Conservation (phyloP, 2,329 filamentous ascomycete genomes). For the Onygenales sp. region DNA sequence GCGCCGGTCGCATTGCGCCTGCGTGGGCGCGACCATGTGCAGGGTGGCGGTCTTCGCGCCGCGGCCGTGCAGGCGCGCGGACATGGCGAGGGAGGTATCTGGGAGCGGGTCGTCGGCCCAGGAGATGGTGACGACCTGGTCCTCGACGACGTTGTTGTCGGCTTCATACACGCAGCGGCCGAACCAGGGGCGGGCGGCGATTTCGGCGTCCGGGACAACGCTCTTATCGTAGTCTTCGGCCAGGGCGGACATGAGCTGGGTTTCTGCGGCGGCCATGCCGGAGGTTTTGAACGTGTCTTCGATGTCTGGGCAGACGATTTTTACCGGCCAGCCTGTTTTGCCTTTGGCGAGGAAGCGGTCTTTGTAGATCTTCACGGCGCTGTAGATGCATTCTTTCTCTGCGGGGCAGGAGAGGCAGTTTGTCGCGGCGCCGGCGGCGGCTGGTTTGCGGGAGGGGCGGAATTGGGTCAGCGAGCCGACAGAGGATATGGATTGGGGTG, state of each 20-base stretch:
- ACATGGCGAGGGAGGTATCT: conserved; percentile 8
- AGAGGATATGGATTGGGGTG: conserved; percentile 67
- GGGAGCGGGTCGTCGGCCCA: conserved; percentile 65
- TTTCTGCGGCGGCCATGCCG: conserved; percentile 41
- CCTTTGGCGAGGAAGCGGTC: conserved; percentile 57
- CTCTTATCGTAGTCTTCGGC: conserved; percentile 48
- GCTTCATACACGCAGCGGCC: conserved; percentile 91
- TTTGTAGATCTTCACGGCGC: conserved; percentile 72
- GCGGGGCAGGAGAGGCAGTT: conserved; percentile 78
- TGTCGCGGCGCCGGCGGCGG: conserved; percentile 62
- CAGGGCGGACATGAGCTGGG: conserved; percentile 40
- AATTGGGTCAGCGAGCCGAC: conserved; percentile 71
- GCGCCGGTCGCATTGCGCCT: conserved; percentile 75
- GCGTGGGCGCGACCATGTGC: conserved; percentile 89
- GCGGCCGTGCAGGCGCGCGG: conserved; percentile 25
- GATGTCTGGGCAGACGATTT: conserved; percentile 85
- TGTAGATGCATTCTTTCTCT: conserved; percentile 71
- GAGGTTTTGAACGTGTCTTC: conserved; percentile 55
- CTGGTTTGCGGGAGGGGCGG: conserved; percentile 64
- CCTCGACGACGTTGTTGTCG: conserved; percentile 89
- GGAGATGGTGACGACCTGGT: conserved; percentile 77
- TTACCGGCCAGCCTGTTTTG: conserved; percentile 70
- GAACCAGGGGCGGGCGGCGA: conserved; percentile 57
- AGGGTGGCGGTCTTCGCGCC: conserved; percentile 78
- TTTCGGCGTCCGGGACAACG: conserved; percentile 42